Percentiles rank a stretch among this genome's conserved stretches.
Evolutionary conservation across 148 eudicot species (phyloP).

Genomic region (Beta vulgaris): DNA sequence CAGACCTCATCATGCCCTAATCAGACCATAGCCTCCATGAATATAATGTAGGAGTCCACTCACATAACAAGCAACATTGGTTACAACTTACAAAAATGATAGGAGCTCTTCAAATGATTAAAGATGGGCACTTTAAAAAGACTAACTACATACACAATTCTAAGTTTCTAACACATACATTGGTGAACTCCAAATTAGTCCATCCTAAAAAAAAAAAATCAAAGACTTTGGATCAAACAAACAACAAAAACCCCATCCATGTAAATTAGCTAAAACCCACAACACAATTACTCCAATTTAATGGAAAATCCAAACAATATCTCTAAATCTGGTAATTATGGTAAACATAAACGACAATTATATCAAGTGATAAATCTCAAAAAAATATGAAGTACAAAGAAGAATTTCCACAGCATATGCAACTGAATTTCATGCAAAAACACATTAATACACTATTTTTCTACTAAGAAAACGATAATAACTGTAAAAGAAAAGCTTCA

Average conservation of each 20-base stretch:
- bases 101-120: not conserved
- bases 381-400: not conserved
- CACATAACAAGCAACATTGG: slow-evolving; percentile 28
- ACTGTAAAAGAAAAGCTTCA: slow-evolving; percentile 3
- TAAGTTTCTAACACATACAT: not conserved
- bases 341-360: not conserved
- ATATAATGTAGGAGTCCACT: slow-evolving; percentile 51
- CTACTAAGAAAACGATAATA: not conserved
- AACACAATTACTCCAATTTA: not conserved
- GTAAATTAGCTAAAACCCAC: not conserved
- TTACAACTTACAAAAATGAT: slow-evolving; percentile 13
- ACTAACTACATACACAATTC: no score
- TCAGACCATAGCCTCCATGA: slow-evolving; percentile 46
- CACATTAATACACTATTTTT: not conserved
- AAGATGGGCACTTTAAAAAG: not conserved
- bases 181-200: not conserved
- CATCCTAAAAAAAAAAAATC: not conserved
- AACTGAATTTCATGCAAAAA: not conserved
- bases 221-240: slow-evolving; percentile 9
- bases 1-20: slow-evolving; percentile 63
- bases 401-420: not conserved
- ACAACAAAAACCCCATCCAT: not conserved
- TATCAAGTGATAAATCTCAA: not conserved
- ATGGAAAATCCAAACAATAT: not conserved
- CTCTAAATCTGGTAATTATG: not conserved